These are phyloP conservation scores for Fusarium falciforme DNA, from an alignment of 2,329 filamentous ascomycete genomes.

Conservation along the genomic window DNA sequence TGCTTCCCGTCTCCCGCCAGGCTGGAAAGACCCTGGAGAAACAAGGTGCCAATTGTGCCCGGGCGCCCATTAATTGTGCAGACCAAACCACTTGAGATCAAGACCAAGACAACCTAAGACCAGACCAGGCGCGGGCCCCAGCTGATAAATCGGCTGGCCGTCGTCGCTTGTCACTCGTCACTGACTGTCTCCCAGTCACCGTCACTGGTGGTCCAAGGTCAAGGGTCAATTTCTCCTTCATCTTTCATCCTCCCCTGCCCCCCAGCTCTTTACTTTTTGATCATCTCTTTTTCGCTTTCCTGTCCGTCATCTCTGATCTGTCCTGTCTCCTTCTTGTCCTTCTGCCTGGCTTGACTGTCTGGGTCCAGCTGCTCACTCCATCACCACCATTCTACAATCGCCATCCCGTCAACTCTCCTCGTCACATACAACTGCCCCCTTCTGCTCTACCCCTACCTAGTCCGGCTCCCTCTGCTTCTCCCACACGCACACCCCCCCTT, in stretches of 20 bases:
- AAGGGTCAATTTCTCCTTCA: conserved; percentile 37
- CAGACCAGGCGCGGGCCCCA: conserved; percentile 10
- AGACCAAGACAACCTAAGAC: neutral
- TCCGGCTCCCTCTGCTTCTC: conserved; percentile 4
- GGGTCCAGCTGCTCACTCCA: neutral
- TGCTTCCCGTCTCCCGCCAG: conserved; percentile 3
- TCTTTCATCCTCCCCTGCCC: conserved; percentile 10
- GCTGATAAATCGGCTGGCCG: conserved; percentile 46
- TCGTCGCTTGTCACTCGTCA: conserved; percentile 36
- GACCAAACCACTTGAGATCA: conserved; percentile 3
- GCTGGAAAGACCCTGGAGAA: conserved; percentile 1
- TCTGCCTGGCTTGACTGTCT: conserved; percentile 16
- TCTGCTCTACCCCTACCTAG: neutral
- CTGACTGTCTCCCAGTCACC: conserved; percentile 16
- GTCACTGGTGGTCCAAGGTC: conserved; percentile 27
- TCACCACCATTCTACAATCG: conserved; percentile 14
- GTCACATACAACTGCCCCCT: neutral
- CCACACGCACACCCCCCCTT: conserved; percentile 24
- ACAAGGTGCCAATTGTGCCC: conserved; percentile 15
- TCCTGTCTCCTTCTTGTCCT: conserved; percentile 26
- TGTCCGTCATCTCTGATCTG: conserved; percentile 4
- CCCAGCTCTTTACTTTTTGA: conserved; percentile 6
- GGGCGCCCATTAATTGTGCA: conserved; percentile 23
- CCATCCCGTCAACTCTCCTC: neutral
- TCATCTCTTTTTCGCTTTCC: neutral